Base-by-base conservation (phyloP, 1,284 basidiomycete species). In the Gomphus bonarii region DNA sequence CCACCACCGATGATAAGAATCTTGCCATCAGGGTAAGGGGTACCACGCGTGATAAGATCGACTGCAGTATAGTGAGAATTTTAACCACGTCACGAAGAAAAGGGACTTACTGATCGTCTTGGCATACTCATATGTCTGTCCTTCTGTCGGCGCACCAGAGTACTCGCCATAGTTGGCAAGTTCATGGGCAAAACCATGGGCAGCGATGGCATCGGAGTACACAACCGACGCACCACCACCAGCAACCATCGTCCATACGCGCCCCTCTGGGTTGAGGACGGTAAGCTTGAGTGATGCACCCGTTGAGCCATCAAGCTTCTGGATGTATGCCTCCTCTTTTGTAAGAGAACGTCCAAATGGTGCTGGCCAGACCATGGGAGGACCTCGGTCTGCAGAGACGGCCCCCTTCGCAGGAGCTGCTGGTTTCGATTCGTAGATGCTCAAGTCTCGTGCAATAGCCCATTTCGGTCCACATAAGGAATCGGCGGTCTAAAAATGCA, bases 131-230 rank as follows among this genome's bases (percentile, higher is more conserved):
- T 95, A 99, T 1, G 95, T 99, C 77, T 99, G 95, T 55, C 91
- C 92, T 74, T 98, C 93, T 18, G 93, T 94, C 49, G 97, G 97
- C 11, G 97, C 97, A 71, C 97, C 97, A 64, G 92, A 95, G 81
- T 99, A 99, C 75, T 99, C 97, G 67, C 95, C 97, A 69, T 99
- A 99, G 80, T 99, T 99, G 72, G 97, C 95, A 61, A 99, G 88
- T 73, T 99, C 97, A 70, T 95, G 81, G 43, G 97, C 94, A 68
- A 86, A 99, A 52, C 95, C 95, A 69, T 95, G 92, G 22, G 95
- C 95, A 59, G 94, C 93, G 64, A 98, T 98, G 63, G 94, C 95
- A 67, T 97, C 95, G 16, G 90, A 93, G 72, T 92, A 92, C 56
- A 94, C 90, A 66, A 93, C 91, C 46, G 82, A 85, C 49, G 76